Conservation (phyloP, 2,329 filamentous ascomycete species). For the Nemania diffusa region DNA sequence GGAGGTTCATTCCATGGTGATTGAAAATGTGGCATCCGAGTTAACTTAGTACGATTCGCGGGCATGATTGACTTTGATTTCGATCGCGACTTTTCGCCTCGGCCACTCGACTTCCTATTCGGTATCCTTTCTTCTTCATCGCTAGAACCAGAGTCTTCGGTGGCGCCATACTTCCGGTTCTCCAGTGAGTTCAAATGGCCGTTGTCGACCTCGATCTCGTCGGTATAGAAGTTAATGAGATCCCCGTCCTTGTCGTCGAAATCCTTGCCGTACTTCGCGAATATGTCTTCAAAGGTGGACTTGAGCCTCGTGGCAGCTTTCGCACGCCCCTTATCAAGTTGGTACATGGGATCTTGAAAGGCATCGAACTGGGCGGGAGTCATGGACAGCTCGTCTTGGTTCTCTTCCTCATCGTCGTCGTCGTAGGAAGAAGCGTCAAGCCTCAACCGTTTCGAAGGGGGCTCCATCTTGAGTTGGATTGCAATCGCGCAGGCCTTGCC, state of each 20-base stretch:
- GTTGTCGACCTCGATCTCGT: slow-evolving; percentile 87
- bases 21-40: slow-evolving; percentile 5
- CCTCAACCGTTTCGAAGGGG: slow-evolving; percentile 69
- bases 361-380: slow-evolving; percentile 59
- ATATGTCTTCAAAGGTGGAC: slow-evolving; percentile 87
- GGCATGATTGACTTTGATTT: slow-evolving; percentile 35
- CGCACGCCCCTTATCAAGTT: slow-evolving; percentile 70
- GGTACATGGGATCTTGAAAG: slow-evolving; percentile 63
- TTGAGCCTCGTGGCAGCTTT: slow-evolving; percentile 79
- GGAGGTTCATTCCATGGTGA: slow-evolving; percentile 25
- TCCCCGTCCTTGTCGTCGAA: slow-evolving; percentile 86
- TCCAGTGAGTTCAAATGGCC: slow-evolving; percentile 75
- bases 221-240: slow-evolving; percentile 86
- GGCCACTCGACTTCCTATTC: slow-evolving; percentile 45
- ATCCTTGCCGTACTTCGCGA: slow-evolving; percentile 86
- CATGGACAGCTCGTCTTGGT: slow-evolving; percentile 61
- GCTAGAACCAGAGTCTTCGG: slow-evolving; percentile 44
- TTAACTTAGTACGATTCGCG: slow-evolving; percentile 23
- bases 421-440: slow-evolving; percentile 57
- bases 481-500: slow-evolving; percentile 6
- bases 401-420: slow-evolving; percentile 54
- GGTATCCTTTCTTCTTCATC: slow-evolving; percentile 53
- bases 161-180: slow-evolving; percentile 51
- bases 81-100: slow-evolving; percentile 32
- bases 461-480: slow-evolving; percentile 61